phyloP scores from a whole-genome alignment of 306 rosid genomes.

The Cyclanthera cordifolia region DNA sequence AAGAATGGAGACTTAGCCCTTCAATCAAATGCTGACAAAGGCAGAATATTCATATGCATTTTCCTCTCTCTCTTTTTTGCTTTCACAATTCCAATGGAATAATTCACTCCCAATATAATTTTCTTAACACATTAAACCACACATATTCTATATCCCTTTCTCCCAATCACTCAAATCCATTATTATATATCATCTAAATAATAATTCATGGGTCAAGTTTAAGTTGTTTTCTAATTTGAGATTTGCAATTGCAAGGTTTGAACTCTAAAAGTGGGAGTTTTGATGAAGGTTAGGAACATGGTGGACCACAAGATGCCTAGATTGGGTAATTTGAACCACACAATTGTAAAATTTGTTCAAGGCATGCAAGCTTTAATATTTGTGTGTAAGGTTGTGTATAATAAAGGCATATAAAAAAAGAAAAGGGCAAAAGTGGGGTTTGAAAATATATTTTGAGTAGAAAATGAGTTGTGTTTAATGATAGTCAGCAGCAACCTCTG shows the following conservation, averaged over 20 bases:
- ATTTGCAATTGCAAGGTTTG: background rate
- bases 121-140: background rate
- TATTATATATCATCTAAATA: no score
- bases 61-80: background rate
- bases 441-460: background rate
- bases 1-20: background rate
- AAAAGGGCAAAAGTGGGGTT: background rate
- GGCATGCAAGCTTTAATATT: slow-evolving; percentile 6
- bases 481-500: slow-evolving; percentile 7
- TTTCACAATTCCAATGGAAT: slow-evolving; percentile 12
- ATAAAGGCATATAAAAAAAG: background rate
- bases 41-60: background rate
- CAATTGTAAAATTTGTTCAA: background rate
- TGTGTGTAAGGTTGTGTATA: background rate
- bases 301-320: slow-evolving; percentile 11
- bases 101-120: background rate
- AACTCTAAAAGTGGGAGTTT: slow-evolving; percentile 10
- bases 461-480: slow-evolving; percentile 9
- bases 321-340: background rate
- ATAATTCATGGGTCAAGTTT: no score
- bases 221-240: no score
- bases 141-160: slow-evolving; percentile 1
- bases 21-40: background rate
- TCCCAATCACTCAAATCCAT: background rate
- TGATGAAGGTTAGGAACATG: background rate